Percentiles rank a stretch among this genome's conserved stretches.
These are phyloP conservation scores for Diophrys appendiculata DNA, from an alignment of 73 alveolate genomes.

Conservation along the genomic window DNA sequence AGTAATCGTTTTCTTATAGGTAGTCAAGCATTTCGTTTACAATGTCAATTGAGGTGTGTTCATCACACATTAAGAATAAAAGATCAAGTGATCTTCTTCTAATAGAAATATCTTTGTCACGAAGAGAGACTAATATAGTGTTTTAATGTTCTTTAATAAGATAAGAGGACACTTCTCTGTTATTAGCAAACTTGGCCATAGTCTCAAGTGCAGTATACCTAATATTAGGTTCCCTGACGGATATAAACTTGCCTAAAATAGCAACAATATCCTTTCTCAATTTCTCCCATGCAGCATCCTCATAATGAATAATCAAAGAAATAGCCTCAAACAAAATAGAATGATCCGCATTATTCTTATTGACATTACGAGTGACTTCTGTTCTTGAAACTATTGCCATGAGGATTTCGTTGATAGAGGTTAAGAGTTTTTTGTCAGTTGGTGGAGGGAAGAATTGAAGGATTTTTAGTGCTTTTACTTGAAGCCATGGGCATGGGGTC, in stretches of 20 bases:
- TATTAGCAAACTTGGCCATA: conserved; percentile 90
- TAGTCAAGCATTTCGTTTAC: conserved; percentile 93
- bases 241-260: conserved; percentile 89
- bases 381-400: conserved; percentile 83
- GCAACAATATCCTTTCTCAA: conserved; percentile 84
- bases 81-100: conserved; percentile 97
- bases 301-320: conserved; percentile 88
- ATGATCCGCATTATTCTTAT: conserved; percentile 96
- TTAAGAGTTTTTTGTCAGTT: conserved; percentile 65
- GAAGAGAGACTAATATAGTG: conserved; percentile 80
- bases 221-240: conserved; percentile 96
- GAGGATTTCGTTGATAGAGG: conserved; percentile 78
- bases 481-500: conserved; percentile 98
- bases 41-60: conserved; percentile 83
- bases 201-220: conserved; percentile 97
- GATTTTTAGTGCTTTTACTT: conserved; percentile 88
- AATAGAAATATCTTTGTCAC: conserved; percentile 96
- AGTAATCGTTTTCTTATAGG: conserved; percentile 91
- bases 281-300: conserved; percentile 75
- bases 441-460: conserved; percentile 93
- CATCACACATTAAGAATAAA: conserved; percentile 88
- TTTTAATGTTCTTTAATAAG: conserved; percentile 85
- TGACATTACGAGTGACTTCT: conserved; percentile 94
- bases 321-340: conserved; percentile 96
- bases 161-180: conserved; percentile 59